Conservation (phyloP, 2,329 filamentous ascomycete species). For the Byssoonygena ceratinophila region DNA sequence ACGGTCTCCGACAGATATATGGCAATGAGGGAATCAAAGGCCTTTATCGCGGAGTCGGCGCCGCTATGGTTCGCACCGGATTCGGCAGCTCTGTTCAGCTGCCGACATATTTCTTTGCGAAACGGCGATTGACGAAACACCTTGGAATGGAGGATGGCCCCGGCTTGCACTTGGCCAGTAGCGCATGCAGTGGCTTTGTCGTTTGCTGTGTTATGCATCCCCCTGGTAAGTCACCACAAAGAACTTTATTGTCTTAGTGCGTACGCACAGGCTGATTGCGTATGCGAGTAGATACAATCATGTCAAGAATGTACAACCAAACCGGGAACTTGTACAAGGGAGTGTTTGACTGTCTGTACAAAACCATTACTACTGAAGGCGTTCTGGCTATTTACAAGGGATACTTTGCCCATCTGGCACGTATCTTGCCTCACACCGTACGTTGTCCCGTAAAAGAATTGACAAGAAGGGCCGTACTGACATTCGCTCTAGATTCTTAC, state of each 20-base stretch:
- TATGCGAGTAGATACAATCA: conserved; percentile 66
- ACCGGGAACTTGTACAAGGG: conserved; percentile 93
- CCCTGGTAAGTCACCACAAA: conserved; percentile 59
- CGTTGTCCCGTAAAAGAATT: conserved; percentile 19
- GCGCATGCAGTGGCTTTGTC: conserved; percentile 82
- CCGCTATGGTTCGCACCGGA: conserved; percentile 90
- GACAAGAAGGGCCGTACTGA: conserved; percentile 18
- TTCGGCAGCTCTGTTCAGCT: conserved; percentile 94
- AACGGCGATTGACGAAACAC: conserved; percentile 70
- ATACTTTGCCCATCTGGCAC: conserved; percentile 84
- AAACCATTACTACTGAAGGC: conserved; percentile 86
- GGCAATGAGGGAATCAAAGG: conserved; percentile 64
- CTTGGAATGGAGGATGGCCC: conserved; percentile 84
- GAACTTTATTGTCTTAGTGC: too few species aligned
- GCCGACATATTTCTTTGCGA: conserved; percentile 96
- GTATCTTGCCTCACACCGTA: conserved; percentile 86
- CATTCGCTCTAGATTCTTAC: conserved; percentile 57
- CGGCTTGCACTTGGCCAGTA: conserved; percentile 77
- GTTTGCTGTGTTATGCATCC: conserved; percentile 98
- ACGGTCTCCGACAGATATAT: conserved; percentile 76
- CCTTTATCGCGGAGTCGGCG: conserved; percentile 79
- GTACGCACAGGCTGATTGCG: conserved; percentile 1
- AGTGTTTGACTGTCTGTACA: conserved; percentile 80
- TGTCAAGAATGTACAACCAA: conserved; percentile 98
- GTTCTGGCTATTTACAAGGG: conserved; percentile 94